Base-by-base conservation (phyloP, 768 basidiomycete species). In the Symmetrospora coprosmae region DNA sequence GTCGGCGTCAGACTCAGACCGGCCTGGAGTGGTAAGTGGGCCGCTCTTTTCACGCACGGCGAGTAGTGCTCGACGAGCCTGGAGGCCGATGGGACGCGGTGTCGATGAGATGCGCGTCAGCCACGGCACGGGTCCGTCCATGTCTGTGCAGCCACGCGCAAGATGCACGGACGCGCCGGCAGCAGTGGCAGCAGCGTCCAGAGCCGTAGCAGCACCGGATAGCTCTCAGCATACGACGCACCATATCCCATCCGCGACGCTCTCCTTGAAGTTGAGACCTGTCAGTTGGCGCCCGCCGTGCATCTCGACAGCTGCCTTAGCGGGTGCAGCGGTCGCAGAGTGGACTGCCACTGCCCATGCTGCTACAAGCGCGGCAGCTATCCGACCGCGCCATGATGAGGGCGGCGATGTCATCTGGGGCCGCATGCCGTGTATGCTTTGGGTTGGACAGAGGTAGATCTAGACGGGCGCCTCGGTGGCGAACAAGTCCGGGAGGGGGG, bases 31-130 rank as follows among this genome's bases (percentile, higher is more conserved):
- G n/a, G n/a, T n/a, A n/a, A n/a, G n/a, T n/a, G n/a, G n/a, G n/a
- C n/a, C n/a, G n/a, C n/a, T n/a, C n/a, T n/a, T n/a, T n/a, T n/a
- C n/a, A n/a, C n/a, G 52, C 28, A 55, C 25, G 52, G 52, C 9
- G 52, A 55, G 31, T 55, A 55, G 35, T 55, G 52, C 39, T 55
- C 52, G 25, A 55, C 52, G 39, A 55, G 37, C 52, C 52, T 55
- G 49, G 21, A 21, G 38, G n/a, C n/a, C n/a, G 2, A 39, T 39
- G 38, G 13, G 38, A 39, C 38, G 38, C 19, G 19, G 13, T 39
- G 38, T 39, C 13, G 13, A 19, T 13, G 6, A 21, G 23, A 31
- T 3, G 49, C 11, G 38, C 21, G 49, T 50, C 27, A 50, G 23
- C 38, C 33, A 35, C n/a, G n/a, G n/a, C n/a, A n/a, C n/a, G n/a